Evolutionary conservation across 148 eudicot species (phyloP).

Genomic region (Vaccinium vitisidaea): DNA sequence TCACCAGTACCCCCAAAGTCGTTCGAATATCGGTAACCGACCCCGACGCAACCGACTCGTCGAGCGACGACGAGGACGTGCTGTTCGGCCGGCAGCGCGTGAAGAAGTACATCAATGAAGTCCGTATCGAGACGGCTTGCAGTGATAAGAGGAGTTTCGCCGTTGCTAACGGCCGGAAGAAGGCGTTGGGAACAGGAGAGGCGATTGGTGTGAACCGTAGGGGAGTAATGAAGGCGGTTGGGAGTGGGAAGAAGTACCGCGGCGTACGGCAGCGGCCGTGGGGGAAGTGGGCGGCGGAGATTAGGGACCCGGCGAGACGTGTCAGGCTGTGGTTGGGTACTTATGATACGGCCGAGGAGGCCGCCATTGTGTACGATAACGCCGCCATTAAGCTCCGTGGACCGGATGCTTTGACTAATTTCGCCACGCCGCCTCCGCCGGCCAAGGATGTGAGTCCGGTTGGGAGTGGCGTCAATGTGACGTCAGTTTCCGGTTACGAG

Average conservation of each 20-base stretch:
- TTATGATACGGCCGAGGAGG: slow-evolving; percentile 85
- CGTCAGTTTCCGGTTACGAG: slow-evolving; percentile 46
- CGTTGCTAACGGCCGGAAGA: slow-evolving; percentile 26
- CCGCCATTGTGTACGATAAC: slow-evolving; percentile 86
- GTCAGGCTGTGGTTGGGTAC: slow-evolving; percentile 86
- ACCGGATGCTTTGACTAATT: slow-evolving; percentile 81
- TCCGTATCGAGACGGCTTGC: slow-evolving; percentile 33
- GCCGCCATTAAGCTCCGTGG: slow-evolving; percentile 89
- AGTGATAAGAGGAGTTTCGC: slow-evolving; percentile 1
- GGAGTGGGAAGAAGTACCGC: slow-evolving; percentile 50
- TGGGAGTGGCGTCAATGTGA: neutral
- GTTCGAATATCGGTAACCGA: slow-evolving; percentile 62
- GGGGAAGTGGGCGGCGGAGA: slow-evolving; percentile 99
- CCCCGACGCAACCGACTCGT: slow-evolving; percentile 76
- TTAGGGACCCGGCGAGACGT: slow-evolving; percentile 66
- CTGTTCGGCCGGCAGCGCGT: slow-evolving; percentile 56
- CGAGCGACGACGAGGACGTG: slow-evolving; percentile 59
- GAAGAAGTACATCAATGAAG: slow-evolving; percentile 55
- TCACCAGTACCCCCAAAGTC: slow-evolving; percentile 18
- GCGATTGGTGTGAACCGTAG: slow-evolving; percentile 14
- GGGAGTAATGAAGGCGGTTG: slow-evolving; percentile 19
- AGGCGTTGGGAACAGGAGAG: neutral
- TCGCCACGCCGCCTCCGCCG: slow-evolving; percentile 36
- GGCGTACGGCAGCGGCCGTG: slow-evolving; percentile 91
- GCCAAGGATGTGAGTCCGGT: neutral